These are phyloP conservation scores for Phoma sp. DNA, from an alignment of 2,329 filamentous ascomycete species.

Conservation along the genomic window DNA sequence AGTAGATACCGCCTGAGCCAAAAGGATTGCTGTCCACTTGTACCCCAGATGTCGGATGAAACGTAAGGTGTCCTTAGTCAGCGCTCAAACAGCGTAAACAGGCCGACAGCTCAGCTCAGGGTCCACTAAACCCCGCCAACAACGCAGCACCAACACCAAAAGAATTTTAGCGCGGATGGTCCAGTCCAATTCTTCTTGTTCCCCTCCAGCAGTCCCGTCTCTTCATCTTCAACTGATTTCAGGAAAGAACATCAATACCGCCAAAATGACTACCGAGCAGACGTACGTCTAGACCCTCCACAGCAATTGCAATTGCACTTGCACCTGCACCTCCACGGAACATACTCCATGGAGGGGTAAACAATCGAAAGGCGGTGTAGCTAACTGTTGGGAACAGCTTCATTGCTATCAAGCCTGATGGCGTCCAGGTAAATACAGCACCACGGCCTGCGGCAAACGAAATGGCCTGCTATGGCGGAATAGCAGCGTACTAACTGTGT, in stretches of 20 bases:
- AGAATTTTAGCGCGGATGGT: slow-evolving; percentile 27
- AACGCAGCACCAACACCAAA: slow-evolving; percentile 19
- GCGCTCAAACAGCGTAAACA: slow-evolving; percentile 15
- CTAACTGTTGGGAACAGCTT: slow-evolving; percentile 67
- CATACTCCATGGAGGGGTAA: background rate
- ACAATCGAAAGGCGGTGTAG: slow-evolving; percentile 23
- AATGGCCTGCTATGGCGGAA: background rate
- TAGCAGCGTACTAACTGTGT: slow-evolving; percentile 1
- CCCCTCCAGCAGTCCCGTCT: slow-evolving; percentile 39
- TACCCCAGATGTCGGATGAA: slow-evolving; percentile 16
- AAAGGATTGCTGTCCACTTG: slow-evolving; percentile 5
- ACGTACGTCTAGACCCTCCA: slow-evolving; percentile 68
- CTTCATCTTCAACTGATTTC: slow-evolving; percentile 50
- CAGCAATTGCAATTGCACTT: background rate
- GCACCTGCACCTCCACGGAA: background rate
- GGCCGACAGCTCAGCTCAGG: background rate
- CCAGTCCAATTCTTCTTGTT: slow-evolving; percentile 24
- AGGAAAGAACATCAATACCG: slow-evolving; percentile 38
- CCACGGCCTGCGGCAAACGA: slow-evolving; percentile 1
- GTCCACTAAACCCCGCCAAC: slow-evolving; percentile 18
- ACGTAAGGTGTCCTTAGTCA: slow-evolving; percentile 15
- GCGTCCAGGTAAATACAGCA: slow-evolving; percentile 79
- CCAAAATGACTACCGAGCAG: slow-evolving; percentile 73
- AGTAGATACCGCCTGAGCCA: slow-evolving; percentile 22
- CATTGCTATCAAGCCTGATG: slow-evolving; percentile 99